Evolutionary conservation across 1,139 yeast genomes (phyloP).

Genomic region (Kazachstania sp.): DNA sequence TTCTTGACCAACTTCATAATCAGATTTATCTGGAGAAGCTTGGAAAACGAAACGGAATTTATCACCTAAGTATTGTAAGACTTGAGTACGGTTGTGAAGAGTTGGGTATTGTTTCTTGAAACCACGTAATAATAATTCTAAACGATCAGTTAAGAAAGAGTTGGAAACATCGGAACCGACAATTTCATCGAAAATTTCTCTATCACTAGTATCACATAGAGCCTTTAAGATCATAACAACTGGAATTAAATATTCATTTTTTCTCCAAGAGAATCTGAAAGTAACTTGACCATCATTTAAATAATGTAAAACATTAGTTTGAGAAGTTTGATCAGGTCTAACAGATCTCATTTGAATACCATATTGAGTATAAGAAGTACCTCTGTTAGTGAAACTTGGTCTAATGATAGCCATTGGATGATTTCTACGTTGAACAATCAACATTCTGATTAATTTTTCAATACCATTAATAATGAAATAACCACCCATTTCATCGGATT

Average conservation of each 20-base stretch:
- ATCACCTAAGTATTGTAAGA: slow-evolving; percentile 89
- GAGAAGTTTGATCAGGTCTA: slow-evolving; percentile 95
- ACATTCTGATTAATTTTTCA: slow-evolving; percentile 92
- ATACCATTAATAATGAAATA: slow-evolving; percentile 94
- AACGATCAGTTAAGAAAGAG: slow-evolving; percentile 95
- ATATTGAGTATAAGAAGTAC: slow-evolving; percentile 75
- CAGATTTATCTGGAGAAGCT: slow-evolving; percentile 80
- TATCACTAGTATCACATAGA: slow-evolving; percentile 78
- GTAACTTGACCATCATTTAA: slow-evolving; percentile 94
- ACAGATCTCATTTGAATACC: slow-evolving; percentile 95
- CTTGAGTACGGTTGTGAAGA: slow-evolving; percentile 73
- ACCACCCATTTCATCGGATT: slow-evolving; percentile 94
- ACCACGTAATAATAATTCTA: slow-evolving; percentile 81
- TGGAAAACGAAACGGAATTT: slow-evolving; percentile 91
- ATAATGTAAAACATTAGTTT: slow-evolving; percentile 92
- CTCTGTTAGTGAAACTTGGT: slow-evolving; percentile 91
- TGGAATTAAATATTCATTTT: slow-evolving; percentile 90
- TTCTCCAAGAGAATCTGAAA: slow-evolving; percentile 93
- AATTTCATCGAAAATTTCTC: slow-evolving; percentile 92
- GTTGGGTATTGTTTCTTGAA: slow-evolving; percentile 62
- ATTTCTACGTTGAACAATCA: slow-evolving; percentile 94
- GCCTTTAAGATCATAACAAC: slow-evolving; percentile 91
- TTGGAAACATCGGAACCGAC: slow-evolving; percentile 81
- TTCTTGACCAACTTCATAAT: slow-evolving; percentile 83
- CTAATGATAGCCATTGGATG: slow-evolving; percentile 97